Evolutionary conservation across 345 rosid genomes (phyloP), one percentile per base, ranked within the genome.

Genomic region (Hevea brasiliensis): DNA sequence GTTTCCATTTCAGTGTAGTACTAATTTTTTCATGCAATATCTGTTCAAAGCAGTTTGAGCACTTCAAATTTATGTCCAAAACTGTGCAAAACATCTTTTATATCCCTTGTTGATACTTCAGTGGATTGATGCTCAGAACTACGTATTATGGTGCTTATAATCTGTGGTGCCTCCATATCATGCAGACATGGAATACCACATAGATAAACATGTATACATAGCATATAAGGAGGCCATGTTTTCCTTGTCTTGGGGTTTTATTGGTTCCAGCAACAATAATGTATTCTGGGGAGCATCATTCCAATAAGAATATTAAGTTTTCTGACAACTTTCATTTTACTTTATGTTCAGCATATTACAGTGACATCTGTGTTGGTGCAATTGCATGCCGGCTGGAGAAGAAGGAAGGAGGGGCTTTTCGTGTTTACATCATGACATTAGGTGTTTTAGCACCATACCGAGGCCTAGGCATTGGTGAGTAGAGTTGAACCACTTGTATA

Each of bases 361-460:
- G 86, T 81, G 99, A 91, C 81, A 95, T 89, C 69, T 95, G 98
- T 61, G 99, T 95, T 21, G 98, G 99, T 62, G 87, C 99, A 54
- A 91, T 95, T 75, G 96, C 97, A 11, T 95, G 97, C 79, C 92
- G 99, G 75, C 81, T 92, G 81, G 98, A 95, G 88, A 91, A 90
- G 86, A 92, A 89, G 88, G 99, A 91, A 81, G 84, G 89, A 0
- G 92, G 97, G 42, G 81, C 76, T 21, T 24, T 87, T 73, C 80
- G 90, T 67, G 92, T 92, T 67, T 95, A 93, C 83, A 92, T 92
- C 85, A 95, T 95, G 99, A 95, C 99, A 23, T 80, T 95, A 72
- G 99, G 98, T 78, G 98, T 95, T 56, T 85, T 95, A 79, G 97
- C 98, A 35, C 98, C 98, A 44, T 95, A 95, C 83, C 94, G 97